Evolutionary conservation across 192 early-diverging fungal species (phyloP).

Genomic region (Paraglomus brasilianum): DNA sequence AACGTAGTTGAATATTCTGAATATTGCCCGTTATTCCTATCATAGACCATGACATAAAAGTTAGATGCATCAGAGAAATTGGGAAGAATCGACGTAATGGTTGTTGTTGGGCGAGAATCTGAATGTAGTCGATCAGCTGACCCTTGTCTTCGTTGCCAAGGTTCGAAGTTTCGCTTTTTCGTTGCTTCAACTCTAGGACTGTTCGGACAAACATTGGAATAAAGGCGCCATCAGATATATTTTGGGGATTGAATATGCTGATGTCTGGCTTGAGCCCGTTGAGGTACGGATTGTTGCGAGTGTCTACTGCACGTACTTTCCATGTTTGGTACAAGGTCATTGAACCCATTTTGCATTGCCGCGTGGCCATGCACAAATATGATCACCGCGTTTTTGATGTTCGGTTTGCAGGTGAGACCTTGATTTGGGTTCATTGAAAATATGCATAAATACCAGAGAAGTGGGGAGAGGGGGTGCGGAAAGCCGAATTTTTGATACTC

Average conservation of each 20-base stretch:
- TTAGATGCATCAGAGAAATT: neutral
- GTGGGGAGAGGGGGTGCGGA: too few species aligned
- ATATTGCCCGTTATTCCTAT: neutral
- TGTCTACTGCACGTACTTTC: too few species aligned
- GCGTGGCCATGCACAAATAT: too few species aligned
- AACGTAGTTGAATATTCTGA: neutral
- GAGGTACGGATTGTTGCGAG: neutral
- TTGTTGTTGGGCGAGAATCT: neutral
- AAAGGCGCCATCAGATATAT: neutral
- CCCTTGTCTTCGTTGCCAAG: conserved; percentile 1
- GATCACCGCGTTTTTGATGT: too few species aligned
- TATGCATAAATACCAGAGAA: too few species aligned
- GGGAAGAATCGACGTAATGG: neutral
- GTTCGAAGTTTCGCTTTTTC: neutral
- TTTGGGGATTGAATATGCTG: neutral
- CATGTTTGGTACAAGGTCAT: too few species aligned
- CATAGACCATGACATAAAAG: conserved; percentile 8
- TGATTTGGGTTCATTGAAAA: too few species aligned
- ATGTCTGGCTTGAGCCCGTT: neutral
- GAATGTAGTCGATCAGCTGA: neutral
- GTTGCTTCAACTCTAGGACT: conserved; percentile 1
- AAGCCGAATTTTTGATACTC: too few species aligned
- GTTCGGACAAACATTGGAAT: neutral
- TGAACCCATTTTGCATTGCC: too few species aligned
- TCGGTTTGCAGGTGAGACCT: too few species aligned